A percentile compares a stretch with the other conserved stretches of the same genome.
Conservation (phyloP, 148 eudicot genomes). For the Chenopodium suecicum region DNA sequence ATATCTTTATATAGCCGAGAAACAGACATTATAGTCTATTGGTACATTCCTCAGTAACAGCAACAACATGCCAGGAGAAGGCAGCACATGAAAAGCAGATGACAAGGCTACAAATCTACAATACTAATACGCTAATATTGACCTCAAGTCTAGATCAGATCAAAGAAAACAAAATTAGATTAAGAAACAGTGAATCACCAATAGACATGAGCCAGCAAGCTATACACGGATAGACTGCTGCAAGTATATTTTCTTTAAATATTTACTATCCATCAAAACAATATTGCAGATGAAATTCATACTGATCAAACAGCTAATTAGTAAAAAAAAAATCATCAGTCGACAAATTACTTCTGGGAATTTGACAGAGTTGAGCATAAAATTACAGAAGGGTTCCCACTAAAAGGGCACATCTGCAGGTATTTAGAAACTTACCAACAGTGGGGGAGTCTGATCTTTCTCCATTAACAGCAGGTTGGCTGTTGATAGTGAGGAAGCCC, state of each 20-base stretch:
- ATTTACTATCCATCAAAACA: not conserved
- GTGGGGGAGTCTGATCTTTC: constrained; percentile 75
- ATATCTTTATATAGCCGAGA: too few species aligned
- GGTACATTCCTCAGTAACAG: too few species aligned
- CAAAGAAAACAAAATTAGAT: not conserved
- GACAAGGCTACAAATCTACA: too few species aligned
- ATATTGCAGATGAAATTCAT: not conserved
- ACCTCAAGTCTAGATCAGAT: too few species aligned
- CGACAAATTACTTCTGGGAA: not conserved
- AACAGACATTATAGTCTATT: too few species aligned
- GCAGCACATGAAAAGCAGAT: too few species aligned
- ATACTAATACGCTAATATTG: too few species aligned
- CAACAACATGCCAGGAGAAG: too few species aligned
- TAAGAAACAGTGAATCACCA: not conserved
- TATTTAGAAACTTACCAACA: constrained; percentile 54
- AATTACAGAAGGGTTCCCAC: not conserved
- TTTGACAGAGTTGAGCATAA: not conserved
- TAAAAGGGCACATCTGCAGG: not conserved
- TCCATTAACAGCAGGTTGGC: constrained; percentile 96
- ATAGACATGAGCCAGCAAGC: not conserved
- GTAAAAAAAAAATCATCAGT: not conserved
- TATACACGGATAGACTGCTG: not conserved
- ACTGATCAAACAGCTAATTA: not conserved
- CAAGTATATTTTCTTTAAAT: too few species aligned
- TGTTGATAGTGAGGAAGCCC: constrained; percentile 92